Conservation (phyloP, 202 grass and related monocot genomes). For the Sporobolus alterniflorus region DNA sequence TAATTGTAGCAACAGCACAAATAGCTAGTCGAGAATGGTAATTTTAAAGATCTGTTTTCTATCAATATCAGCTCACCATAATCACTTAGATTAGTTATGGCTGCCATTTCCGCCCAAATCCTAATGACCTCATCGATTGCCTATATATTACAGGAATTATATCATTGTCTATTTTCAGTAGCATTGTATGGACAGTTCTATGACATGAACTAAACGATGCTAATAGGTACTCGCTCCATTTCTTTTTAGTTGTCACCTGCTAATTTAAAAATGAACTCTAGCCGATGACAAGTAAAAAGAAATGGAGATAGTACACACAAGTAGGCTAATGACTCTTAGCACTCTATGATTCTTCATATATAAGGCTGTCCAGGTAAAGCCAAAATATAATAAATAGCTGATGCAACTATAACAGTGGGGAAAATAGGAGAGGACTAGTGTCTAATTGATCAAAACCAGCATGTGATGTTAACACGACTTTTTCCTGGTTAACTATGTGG, state of each 20-base stretch:
- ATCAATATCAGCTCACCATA: not conserved
- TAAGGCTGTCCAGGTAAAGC: not conserved
- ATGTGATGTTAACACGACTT: not conserved
- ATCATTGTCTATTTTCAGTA: not conserved
- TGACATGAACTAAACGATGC: not conserved
- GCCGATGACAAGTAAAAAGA: no score
- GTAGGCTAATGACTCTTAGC: not conserved
- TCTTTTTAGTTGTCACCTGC: no score
- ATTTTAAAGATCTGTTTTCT: not conserved
- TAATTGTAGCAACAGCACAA: no score
- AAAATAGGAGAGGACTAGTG: not conserved
- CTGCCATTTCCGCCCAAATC: not conserved
- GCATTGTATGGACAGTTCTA: not conserved
- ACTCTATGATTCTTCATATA: not conserved
- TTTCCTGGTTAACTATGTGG: not conserved
- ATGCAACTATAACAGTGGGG: not conserved
- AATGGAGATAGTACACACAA: no score
- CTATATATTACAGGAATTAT: not conserved
- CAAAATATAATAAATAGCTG: not conserved
- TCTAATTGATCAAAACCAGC: not conserved
- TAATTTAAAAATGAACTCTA: no score
- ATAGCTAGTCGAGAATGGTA: not conserved
- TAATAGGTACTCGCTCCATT: not conserved
- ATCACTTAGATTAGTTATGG: no score
- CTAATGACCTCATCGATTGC: not conserved